Percentiles rank a stretch among this genome's conserved stretches.
phyloP scores from a whole-genome alignment of 176 grass and related monocot species.

The Oryza nivara region DNA sequence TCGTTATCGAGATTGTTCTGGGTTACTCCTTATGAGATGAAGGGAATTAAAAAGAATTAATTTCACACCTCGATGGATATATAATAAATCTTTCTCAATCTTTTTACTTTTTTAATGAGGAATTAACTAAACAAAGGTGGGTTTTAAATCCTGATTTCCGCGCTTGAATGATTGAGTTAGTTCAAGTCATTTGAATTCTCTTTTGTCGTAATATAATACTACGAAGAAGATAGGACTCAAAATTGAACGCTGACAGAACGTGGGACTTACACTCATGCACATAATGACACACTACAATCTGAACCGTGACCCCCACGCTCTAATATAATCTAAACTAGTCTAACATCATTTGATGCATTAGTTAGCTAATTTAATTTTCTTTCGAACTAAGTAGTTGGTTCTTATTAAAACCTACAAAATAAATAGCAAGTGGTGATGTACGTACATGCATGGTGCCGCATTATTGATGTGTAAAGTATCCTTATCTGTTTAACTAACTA shows the following conservation, averaged over 20 bases:
- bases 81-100: no score
- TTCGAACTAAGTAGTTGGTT: not conserved
- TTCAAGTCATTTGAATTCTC: not conserved
- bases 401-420: not conserved
- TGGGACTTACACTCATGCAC: constrained; percentile 35
- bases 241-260: not conserved
- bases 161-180: no score
- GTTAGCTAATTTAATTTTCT: not conserved
- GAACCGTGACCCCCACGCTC: not conserved
- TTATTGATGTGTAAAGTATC: constrained; percentile 8
- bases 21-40: no score
- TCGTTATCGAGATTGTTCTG: no score
- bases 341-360: constrained; percentile 1
- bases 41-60: no score
- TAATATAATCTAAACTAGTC: not conserved
- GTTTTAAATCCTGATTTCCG: not conserved
- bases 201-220: not conserved
- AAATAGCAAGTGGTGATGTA: constrained; percentile 26
- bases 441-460: not conserved
- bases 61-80: no score
- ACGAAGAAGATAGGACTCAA: not conserved
- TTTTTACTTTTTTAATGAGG: no score
- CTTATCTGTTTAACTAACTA: constrained; percentile 26
- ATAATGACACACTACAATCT: not conserved
- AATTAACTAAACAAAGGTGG: no score